Evolutionary conservation across 768 basidiomycete genomes (phyloP).

Genomic region (Baorangia bicolor): DNA sequence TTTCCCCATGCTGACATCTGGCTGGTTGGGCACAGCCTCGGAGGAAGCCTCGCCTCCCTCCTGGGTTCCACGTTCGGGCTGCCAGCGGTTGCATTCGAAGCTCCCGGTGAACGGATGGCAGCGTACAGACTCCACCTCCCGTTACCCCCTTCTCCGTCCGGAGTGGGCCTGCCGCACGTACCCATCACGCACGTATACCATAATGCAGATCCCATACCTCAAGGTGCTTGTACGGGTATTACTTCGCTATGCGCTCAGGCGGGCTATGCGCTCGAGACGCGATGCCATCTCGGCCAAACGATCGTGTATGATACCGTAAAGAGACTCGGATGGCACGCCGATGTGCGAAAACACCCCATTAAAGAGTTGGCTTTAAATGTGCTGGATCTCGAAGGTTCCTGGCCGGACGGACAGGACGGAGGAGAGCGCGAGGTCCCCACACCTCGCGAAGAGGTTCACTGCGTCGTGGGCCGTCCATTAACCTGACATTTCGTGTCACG

Average conservation of each 20-base stretch:
- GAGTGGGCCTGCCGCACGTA: conserved; percentile 19
- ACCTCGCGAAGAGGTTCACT: conserved; percentile 62
- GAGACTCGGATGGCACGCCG: conserved; percentile 58
- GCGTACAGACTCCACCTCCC: conserved; percentile 63
- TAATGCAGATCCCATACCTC: conserved; percentile 71
- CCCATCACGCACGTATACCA: conserved; percentile 55
- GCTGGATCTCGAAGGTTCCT: conserved; percentile 45
- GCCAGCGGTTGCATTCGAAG: conserved; percentile 63
- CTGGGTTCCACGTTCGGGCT: conserved; percentile 64
- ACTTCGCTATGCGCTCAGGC: conserved; percentile 55
- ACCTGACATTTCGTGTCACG: background rate
- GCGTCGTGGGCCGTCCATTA: conserved; percentile 45
- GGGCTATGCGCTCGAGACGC: conserved; percentile 64
- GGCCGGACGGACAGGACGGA: conserved; percentile 39
- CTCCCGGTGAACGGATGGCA: conserved; percentile 63
- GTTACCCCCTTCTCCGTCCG: conserved; percentile 37
- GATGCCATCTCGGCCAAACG: conserved; percentile 60
- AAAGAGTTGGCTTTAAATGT: conserved; percentile 53
- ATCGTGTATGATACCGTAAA: conserved; percentile 71
- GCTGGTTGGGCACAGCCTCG: conserved; percentile 62
- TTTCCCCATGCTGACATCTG: conserved; percentile 62
- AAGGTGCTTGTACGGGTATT: conserved; percentile 52
- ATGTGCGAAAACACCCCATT: conserved; percentile 56
- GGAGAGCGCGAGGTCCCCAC: conserved; percentile 49
- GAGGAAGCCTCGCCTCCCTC: conserved; percentile 62